Evolutionary conservation across 306 rosid species (phyloP), one percentile per base, ranked within the genome.

Genomic region (Cicer pinnatifidum): DNA sequence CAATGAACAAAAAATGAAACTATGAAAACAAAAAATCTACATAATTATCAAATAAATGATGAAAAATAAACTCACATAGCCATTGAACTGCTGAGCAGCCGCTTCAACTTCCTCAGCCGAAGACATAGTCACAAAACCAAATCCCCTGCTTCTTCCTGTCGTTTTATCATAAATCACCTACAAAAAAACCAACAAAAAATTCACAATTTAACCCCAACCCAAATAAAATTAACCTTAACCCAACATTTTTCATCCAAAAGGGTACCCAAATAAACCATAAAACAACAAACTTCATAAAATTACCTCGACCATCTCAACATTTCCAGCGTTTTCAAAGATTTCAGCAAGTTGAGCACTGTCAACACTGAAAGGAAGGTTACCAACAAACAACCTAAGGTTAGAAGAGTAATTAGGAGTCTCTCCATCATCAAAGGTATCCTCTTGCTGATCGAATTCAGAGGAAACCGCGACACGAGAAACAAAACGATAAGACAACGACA

Each of bases 71-170:
- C 97, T 87, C 80, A 91, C 99, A 86, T 91, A 95, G 74, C 97
- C 97, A 84, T 95, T 84, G 71, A 90, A 86, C 75, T 90, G 93
- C 40, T 87, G 90, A 78, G 87, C 89, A 72, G 96, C 99, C 8
- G 89, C 89, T 80, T 91, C 87, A 63, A 73, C 96, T 75, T 91
- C 99, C 15, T 64, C 88, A 9, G 62, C 73, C 0, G 84, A 77
- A 61, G 97, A 88, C 99, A 95, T 90, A 7, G 99, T 95, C 17
- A 95, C 97, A 85, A 95, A 95, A 48, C 96, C 97, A 84, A 95
- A 95, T 0, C 97, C 99, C 75, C 97, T 88, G 84, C 99, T 95
- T 75, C 91, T 89, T 56, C 99, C 97, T 0, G 96, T 88, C n/a
- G 65, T 77, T 76, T 90, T 91, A 70, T 95, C 97, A 72, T 95